A percentile compares a stretch with the other conserved stretches of the same genome.
Conservation (phyloP, 2,329 filamentous ascomycete genomes). For the Catunica adiposa region DNA sequence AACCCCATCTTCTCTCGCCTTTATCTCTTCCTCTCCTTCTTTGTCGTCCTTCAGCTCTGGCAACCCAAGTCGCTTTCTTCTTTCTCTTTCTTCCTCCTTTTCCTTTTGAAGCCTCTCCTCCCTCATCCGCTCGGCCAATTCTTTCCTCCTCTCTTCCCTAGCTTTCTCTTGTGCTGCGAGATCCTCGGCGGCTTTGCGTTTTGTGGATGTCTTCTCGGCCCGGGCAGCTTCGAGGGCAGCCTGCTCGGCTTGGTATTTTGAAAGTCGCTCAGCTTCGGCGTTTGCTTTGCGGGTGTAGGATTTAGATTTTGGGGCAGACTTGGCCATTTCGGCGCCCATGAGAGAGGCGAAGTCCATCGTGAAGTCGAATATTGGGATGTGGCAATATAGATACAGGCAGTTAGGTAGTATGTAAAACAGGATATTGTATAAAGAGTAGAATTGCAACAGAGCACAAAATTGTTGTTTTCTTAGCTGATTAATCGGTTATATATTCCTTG, state of each 20-base stretch:
- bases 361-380: too few species aligned
- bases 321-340: slow-evolving; percentile 85
- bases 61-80: slow-evolving; percentile 62
- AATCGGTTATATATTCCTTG: too few species aligned
- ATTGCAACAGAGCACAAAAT: too few species aligned
- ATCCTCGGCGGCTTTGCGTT: slow-evolving; percentile 82
- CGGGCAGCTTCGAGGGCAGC: slow-evolving; percentile 55
- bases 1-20: slow-evolving; percentile 20
- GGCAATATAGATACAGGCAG: too few species aligned
- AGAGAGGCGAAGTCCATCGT: slow-evolving; percentile 89
- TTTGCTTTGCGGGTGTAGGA: slow-evolving; percentile 82
- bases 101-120: slow-evolving; percentile 54
- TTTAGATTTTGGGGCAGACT: slow-evolving; percentile 45
- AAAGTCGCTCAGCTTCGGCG: slow-evolving; percentile 64
- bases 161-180: slow-evolving; percentile 50
- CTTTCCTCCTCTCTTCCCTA: slow-evolving; percentile 67
- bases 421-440: too few species aligned
- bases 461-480: too few species aligned
- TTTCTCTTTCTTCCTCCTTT: slow-evolving; percentile 51
- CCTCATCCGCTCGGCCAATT: slow-evolving; percentile 66
- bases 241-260: slow-evolving; percentile 70
- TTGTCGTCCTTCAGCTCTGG: slow-evolving; percentile 43
- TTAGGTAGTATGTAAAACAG: too few species aligned
- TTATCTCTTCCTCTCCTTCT: slow-evolving; percentile 25
- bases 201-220: slow-evolving; percentile 51